A percentile compares a stretch with the other conserved stretches of the same genome.
phyloP scores from a whole-genome alignment of 139 green algal genomes.

The Ulvella scutata region DNA sequence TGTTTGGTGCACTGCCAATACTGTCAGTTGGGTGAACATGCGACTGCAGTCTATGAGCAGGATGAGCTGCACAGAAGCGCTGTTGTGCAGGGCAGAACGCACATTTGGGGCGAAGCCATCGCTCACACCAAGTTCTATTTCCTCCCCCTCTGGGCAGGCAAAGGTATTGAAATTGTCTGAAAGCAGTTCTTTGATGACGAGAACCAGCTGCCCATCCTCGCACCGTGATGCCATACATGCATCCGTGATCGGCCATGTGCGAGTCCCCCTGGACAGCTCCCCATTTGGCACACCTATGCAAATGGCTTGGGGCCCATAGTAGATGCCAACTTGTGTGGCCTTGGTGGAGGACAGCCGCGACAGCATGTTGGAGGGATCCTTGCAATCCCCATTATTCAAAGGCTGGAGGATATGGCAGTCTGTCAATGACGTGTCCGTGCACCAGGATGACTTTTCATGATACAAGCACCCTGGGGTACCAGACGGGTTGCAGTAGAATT shows the following conservation, averaged over 20 bases:
- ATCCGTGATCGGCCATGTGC: background rate
- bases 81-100: background rate
- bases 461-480: background rate
- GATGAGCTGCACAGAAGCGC: background rate
- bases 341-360: background rate
- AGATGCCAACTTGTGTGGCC: background rate
- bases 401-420: background rate
- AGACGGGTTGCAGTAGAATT: background rate
- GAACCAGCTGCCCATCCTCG: background rate
- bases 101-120: background rate
- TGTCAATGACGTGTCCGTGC: background rate
- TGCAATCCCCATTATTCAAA: background rate
- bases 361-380: background rate
- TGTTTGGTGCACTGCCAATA: no score
- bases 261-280: background rate
- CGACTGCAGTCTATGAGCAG: no score
- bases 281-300: background rate
- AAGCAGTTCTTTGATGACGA: background rate
- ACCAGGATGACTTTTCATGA: background rate
- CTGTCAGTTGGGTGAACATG: no score
- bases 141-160: background rate
- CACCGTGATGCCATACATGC: background rate
- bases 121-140: background rate
- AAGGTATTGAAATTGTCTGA: background rate
- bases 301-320: conserved; percentile 8